These are phyloP conservation scores for Termitomyces sp. DNA, from an alignment of 768 basidiomycete species.

Conservation along the genomic window DNA sequence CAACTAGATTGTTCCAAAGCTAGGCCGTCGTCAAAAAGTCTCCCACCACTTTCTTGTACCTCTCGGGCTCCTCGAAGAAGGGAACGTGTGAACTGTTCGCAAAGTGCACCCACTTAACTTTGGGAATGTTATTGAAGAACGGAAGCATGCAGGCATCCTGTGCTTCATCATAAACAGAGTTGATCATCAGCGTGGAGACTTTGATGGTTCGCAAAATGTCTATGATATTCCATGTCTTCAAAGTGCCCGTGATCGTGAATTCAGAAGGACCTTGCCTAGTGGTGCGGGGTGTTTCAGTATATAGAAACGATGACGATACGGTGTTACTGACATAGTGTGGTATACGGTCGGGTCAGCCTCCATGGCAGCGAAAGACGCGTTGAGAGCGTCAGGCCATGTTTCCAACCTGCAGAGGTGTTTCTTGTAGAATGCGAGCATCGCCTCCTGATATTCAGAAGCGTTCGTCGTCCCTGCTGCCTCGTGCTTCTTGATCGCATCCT, in stretches of 20 bases:
- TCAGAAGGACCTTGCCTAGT: slow-evolving; percentile 13
- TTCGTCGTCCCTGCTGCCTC: slow-evolving; percentile 15
- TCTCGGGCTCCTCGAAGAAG: slow-evolving; percentile 37
- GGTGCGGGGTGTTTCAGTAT: neutral
- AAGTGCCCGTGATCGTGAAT: slow-evolving; percentile 11
- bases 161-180: slow-evolving; percentile 36
- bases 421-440: slow-evolving; percentile 19
- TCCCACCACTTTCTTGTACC: slow-evolving; percentile 32
- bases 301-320: slow-evolving; percentile 9
- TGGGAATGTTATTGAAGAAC: slow-evolving; percentile 32
- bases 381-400: slow-evolving; percentile 20
- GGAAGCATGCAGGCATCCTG: slow-evolving; percentile 33
- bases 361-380: slow-evolving; percentile 15
- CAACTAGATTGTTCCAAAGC: neutral
- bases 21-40: slow-evolving; percentile 22
- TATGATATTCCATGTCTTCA: slow-evolving; percentile 41
- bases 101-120: slow-evolving; percentile 41
- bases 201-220: slow-evolving; percentile 35
- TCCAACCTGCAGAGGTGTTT: slow-evolving; percentile 20
- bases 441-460: slow-evolving; percentile 11
- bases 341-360: slow-evolving; percentile 21
- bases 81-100: slow-evolving; percentile 39
- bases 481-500: slow-evolving; percentile 16
- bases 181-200: slow-evolving; percentile 35
- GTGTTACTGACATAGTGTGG: slow-evolving; percentile 20